Evolutionary conservation across 805 yeast species (phyloP), one percentile per base, ranked within the genome.

Genomic region (Cyberlindnera xylosilytica): DNA sequence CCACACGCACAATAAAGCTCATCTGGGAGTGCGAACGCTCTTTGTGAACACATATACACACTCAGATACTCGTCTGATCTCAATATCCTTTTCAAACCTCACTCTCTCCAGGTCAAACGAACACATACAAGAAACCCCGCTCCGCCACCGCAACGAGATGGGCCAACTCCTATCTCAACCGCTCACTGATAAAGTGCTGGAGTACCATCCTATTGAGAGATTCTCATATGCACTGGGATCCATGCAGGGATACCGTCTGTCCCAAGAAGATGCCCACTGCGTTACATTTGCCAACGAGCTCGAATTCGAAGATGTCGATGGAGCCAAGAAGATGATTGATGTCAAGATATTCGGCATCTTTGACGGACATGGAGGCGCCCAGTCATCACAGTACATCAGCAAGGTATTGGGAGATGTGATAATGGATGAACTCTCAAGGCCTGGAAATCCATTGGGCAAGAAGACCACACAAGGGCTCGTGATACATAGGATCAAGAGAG

Each of bases 361-460:
- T 61, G 95, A 85, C 61, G 95, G 95, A 2, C 95, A 85, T 60
- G 95, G 95, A 2, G 90, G 91, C 13, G 68, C 73, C 6, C 72
- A 73, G 20, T 72, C 84, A 18, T 79, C 90, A 1, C 70, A 69
- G 27, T 76, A 66, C 47, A 61, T 84, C 4, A 69, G 79, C 32
- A 54, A 56, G 17, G 61, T 58, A 35, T 49, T 57, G 12, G 59
- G 62, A 20, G 60, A 58, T 10, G 42, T 36, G 20, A 38, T 51
- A 23, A 15, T 46, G 5, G 33, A 35, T 3, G 47, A 47, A 38
- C 27, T 49, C 6, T n/a, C 33, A 3, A 5, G 17, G 18, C 15
- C 16, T 17, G 45, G 33, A 41, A 45, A 20, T 38, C 41, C 17
- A 27, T 39, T 2, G 34, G 23, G 31, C 32, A 46, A 48, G 45